Evolutionary conservation across 2,329 filamentous ascomycete genomes (phyloP), one percentile per base, ranked within the genome.

Genomic region (Epichloe gansuensis): DNA sequence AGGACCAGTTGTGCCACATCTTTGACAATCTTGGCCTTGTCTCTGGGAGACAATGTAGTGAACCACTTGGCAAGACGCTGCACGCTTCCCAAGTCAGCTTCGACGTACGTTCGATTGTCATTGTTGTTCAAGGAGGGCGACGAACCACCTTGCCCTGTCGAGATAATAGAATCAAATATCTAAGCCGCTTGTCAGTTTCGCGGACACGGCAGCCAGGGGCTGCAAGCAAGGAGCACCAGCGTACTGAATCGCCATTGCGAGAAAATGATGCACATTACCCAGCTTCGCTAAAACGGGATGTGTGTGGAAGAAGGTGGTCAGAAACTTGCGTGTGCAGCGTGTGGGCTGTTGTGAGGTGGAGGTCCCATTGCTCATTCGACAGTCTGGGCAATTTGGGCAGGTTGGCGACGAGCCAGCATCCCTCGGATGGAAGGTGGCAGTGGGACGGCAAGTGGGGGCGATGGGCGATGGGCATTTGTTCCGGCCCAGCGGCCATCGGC

Each of bases 21-120:
- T 73, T 98, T 98, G 79, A 98, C 91, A 68, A 98, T 97, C 80
- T 98, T 98, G 72, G 91, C 93, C 76, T 98, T 98, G 67, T 98
- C 93, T 73, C 86, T 96, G 58, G 93, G 93, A 38, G 91, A 95
- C 57, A 98, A 80, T 15, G 93, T 98, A 52, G 91, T 95, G 74
- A 98, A 98, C 93, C 93, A 98, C 76, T 98, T 98, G 61, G 93
- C 93, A 53, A 98, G 85, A 67, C 93, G 91, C 93, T 98, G 58
- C 54, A 59, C 47, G 46, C 12, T 42, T 52, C 49, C 6, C 23
- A 9, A 13, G 52, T 59, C 48, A 59, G 55, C 31, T 35, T 17
- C 42, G 15, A 41, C 17, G n/a, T 41, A 37, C 34, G 17, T 21
- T 47, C 21, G 35, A 35, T 12, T 35, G n/a, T 23, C 13, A 49